A percentile compares a stretch with the other conserved stretches of the same genome.
phyloP scores from a whole-genome alignment of 2,329 filamentous ascomycete genomes.

The Penicillium sp. region DNA sequence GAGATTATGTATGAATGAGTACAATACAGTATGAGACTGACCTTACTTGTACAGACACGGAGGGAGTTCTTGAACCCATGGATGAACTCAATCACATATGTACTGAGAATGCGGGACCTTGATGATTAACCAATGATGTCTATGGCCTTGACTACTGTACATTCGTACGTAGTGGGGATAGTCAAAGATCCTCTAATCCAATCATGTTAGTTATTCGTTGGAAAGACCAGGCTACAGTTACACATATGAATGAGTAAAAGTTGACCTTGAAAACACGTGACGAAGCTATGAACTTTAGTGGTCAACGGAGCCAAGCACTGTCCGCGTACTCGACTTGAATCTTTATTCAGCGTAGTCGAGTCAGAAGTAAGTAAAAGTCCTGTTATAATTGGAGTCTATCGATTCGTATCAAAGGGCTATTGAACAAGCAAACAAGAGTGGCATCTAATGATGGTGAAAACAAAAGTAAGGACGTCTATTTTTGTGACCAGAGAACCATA shows the following conservation, averaged over 20 bases:
- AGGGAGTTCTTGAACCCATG: neutral
- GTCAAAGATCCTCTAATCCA: neutral
- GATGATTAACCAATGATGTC: neutral
- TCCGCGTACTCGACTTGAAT: neutral
- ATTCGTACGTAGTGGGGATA: neutral
- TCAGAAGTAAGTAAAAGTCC: neutral
- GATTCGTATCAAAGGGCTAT: neutral
- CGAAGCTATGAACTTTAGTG: neutral
- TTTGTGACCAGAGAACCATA: neutral
- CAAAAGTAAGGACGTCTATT: neutral
- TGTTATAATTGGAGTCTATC: neutral
- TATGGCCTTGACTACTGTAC: neutral
- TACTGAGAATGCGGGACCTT: neutral
- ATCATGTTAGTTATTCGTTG: neutral
- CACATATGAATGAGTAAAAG: neutral
- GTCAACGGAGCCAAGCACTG: neutral
- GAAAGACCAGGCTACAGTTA: neutral
- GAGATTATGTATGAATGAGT: neutral
- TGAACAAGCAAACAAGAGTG: neutral
- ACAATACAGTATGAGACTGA: slow-evolving; percentile 3
- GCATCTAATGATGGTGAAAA: neutral
- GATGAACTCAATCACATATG: neutral
- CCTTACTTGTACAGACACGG: slow-evolving; percentile 5
- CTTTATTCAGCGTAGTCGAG: neutral
- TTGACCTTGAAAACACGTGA: neutral